Conservation (phyloP, 495 filamentous ascomycete species). For the Rhypophila decipiens region DNA sequence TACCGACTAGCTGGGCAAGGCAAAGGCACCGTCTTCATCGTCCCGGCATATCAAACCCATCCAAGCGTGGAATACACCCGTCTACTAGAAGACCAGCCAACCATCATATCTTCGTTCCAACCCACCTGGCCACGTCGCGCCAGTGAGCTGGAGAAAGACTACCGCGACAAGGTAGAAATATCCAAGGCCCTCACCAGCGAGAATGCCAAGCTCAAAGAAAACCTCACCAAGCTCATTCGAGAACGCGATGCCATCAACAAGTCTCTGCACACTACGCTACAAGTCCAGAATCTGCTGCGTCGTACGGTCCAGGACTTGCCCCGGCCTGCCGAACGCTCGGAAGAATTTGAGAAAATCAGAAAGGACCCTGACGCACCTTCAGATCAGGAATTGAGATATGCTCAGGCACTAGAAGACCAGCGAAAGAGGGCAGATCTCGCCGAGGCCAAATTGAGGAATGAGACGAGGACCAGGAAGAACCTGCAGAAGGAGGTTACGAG, state of each 20-base stretch:
- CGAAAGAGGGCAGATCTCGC: conserved; percentile 4
- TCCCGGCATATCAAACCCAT: conserved; percentile 42
- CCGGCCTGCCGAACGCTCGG: no score
- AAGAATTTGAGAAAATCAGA: no score
- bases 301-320: no score
- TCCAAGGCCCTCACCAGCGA: conserved; percentile 9
- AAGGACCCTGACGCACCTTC: conserved; percentile 10
- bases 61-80: conserved; percentile 34
- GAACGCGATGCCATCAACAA: conserved; percentile 12
- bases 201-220: background rate
- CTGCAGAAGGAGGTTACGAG: conserved; percentile 6
- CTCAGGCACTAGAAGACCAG: conserved; percentile 15
- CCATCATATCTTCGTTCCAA: conserved; percentile 34
- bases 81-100: conserved; percentile 37
- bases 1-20: conserved; percentile 39
- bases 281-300: no score
- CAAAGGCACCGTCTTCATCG: conserved; percentile 38
- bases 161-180: conserved; percentile 7
- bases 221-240: conserved; percentile 3
- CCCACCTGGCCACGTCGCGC: conserved; percentile 26
- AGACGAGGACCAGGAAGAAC: conserved; percentile 7
- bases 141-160: conserved; percentile 30
- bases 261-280: no score
- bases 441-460: conserved; percentile 1
- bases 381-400: conserved; percentile 9